Percentiles rank a stretch among this genome's conserved stretches.
Evolutionary conservation across 2,329 filamentous ascomycete species (phyloP).

Genomic region (Colletotrichum euphorbiae): DNA sequence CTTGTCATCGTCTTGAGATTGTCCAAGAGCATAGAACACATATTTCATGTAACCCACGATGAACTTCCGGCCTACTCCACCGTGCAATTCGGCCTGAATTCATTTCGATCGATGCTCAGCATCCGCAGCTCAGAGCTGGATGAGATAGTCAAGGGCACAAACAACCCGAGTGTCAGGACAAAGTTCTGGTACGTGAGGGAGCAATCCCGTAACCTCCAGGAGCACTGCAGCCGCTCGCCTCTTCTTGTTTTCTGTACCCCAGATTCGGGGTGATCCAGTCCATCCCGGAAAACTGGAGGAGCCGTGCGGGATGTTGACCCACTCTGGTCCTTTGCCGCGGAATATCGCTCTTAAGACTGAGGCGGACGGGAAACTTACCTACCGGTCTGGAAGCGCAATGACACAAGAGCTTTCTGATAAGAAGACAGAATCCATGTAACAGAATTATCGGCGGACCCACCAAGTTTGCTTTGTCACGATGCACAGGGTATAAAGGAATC

Average conservation of each 20-base stretch:
- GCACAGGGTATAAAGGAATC: constrained; percentile 23
- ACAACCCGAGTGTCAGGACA: neutral
- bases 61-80: neutral
- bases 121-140: constrained; percentile 4
- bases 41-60: neutral
- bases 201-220: too few species aligned
- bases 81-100: constrained; percentile 21
- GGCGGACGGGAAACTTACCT: neutral
- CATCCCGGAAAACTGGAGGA: constrained; percentile 9
- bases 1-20: neutral
- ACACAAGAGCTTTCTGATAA: neutral
- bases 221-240: neutral
- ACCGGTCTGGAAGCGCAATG: neutral
- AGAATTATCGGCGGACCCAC: neutral
- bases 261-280: neutral
- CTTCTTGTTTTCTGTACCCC: constrained; percentile 12
- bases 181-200: too few species aligned
- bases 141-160: neutral
- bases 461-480: neutral
- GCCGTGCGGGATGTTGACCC: neutral
- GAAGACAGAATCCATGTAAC: neutral
- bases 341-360: constrained; percentile 26
- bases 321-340: constrained; percentile 23
- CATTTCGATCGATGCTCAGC: constrained; percentile 10
- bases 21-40: neutral